Evolutionary conservation across 257 asterid genomes (phyloP), one percentile per base, ranked within the genome.

Genomic region (Pogostemon cablin): DNA sequence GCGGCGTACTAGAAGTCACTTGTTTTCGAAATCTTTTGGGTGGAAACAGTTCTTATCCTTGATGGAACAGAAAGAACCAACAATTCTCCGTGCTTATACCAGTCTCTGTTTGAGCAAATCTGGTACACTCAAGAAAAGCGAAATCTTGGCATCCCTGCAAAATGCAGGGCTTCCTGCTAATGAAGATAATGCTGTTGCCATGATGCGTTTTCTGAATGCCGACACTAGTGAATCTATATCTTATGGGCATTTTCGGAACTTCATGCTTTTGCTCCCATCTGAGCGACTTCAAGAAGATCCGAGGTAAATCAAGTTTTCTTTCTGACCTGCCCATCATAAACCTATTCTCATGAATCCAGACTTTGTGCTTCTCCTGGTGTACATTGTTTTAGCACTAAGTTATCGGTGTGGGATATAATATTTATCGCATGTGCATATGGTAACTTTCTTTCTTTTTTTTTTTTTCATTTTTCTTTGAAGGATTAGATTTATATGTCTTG

Each of bases 11-110:
- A 86, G 89, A 81, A 83, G 97, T 74, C 92, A 91, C 84, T 75
- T 95, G 86, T 90, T 95, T 81, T 85, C 97, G 25, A 88, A 86
- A 73, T 95, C 99, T 48, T 91, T 95, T 81, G 97, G 99, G 58
- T 95, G 99, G 99, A 91, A 90, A 77, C 97, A 95, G 77, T 95
- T 95, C 63, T 81, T 91, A 77, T 89, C 97, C 59, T 79, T 95
- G 74, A 88, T 95, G 97, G 99, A 95, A 78, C 99, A 95, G 86
- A 95, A 95, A 79, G 99, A 95, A 68, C 96, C 99, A 47, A 95
- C 98, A 67, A 95, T 95, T 77, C 96, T 95, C 54, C 87, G 97
- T 59, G 99, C 99, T 25, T 95, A 91, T 79, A 95, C 99, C 11
- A 86, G 96, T 82, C 98, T 95, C 73, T 90, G 97, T 79, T 82